Conservation (phyloP, 2,329 filamentous ascomycete genomes). For the Parafenestella ontariensis region DNA sequence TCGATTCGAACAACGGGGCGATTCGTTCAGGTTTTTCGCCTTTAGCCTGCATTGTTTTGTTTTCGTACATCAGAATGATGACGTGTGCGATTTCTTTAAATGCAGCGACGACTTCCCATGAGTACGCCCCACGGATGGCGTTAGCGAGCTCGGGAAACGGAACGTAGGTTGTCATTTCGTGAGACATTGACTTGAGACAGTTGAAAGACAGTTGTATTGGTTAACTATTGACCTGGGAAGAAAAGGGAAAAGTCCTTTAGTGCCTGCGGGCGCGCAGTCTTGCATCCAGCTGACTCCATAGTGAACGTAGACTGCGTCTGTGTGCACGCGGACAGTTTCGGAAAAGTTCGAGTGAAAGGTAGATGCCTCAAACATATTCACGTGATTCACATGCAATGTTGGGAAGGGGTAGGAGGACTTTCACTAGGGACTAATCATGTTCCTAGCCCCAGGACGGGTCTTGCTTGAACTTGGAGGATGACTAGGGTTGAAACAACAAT, state of each 20-base stretch:
- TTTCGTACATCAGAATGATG: neutral
- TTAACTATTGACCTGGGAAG: neutral
- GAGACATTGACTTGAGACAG: neutral
- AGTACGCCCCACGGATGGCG: neutral
- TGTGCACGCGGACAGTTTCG: neutral
- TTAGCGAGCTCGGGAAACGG: neutral
- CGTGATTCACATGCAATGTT: too few species aligned
- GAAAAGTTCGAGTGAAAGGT: neutral
- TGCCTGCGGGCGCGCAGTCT: neutral
- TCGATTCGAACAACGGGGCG: neutral
- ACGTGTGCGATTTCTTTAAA: neutral
- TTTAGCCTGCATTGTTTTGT: neutral
- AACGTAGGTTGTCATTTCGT: neutral
- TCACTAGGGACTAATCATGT: too few species aligned
- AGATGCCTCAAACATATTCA: too few species aligned
- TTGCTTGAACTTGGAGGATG: too few species aligned
- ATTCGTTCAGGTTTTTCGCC: neutral
- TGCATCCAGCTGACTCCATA: neutral
- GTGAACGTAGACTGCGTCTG: neutral
- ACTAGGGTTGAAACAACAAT: too few species aligned
- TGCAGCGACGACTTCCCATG: neutral
- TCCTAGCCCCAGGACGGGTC: too few species aligned
- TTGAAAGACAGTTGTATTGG: neutral
- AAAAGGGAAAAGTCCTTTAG: neutral
- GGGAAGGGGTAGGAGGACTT: too few species aligned